A percentile compares a stretch with the other conserved stretches of the same genome.
Evolutionary conservation across 176 grass and related monocot genomes (phyloP).

Genomic region (Eremochloa ophiuroides): DNA sequence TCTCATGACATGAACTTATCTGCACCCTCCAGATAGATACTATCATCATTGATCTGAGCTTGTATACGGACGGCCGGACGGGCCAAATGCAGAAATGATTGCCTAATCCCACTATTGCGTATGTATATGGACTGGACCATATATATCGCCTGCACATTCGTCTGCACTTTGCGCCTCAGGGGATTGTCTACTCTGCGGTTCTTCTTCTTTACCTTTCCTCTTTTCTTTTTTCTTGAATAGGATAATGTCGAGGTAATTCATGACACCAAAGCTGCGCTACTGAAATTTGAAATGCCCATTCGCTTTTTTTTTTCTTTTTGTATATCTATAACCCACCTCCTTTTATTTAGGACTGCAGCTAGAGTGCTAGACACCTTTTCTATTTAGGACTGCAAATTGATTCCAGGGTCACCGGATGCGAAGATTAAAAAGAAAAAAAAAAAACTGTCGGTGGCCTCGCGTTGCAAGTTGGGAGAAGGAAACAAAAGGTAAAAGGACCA

Average conservation of each 20-base stretch:
- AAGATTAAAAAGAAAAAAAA: too few species aligned
- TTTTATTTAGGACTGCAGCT: neutral
- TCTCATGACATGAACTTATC: constrained; percentile 25
- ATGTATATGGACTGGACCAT: constrained; percentile 27
- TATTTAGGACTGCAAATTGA: neutral
- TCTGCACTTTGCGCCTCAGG: neutral
- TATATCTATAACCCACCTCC: neutral
- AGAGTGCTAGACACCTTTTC: too few species aligned
- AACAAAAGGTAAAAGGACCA: neutral
- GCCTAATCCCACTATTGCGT: neutral
- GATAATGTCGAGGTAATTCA: neutral
- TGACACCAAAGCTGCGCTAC: neutral
- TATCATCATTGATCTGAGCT: neutral
- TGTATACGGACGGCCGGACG: neutral
- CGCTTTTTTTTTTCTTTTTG: too few species aligned
- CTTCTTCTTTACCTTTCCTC: too few species aligned
- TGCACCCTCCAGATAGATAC: neutral
- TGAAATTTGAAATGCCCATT: neutral
- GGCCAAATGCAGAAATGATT: neutral
- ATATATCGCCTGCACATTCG: too few species aligned
- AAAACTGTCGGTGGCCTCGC: constrained; percentile 1
- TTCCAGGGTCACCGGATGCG: neutral
- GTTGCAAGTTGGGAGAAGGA: neutral
- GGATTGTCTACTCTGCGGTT: neutral
- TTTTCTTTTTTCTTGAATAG: too few species aligned